A percentile compares a stretch with the other conserved stretches of the same genome.
Evolutionary conservation across 441 rosid species (phyloP).

Genomic region (Adansonia grandidieri): DNA sequence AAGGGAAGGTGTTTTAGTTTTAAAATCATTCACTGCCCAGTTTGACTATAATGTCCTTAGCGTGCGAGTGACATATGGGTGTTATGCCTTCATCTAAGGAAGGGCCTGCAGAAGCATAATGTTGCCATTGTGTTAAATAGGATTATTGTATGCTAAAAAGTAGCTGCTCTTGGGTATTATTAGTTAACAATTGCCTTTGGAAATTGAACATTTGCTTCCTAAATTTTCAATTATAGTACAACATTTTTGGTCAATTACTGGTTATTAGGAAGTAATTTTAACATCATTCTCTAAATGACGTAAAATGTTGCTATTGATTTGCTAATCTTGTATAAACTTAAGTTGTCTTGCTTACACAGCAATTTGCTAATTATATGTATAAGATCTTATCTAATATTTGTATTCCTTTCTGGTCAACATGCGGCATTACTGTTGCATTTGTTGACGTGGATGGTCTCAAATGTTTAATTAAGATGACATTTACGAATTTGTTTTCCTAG

Average conservation of each 20-base stretch:
- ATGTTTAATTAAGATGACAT: slow-evolving; percentile 4
- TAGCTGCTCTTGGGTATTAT: not conserved
- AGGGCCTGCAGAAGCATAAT: not conserved
- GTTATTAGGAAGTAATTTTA: not conserved
- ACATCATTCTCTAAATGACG: not conserved
- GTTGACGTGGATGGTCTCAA: not conserved
- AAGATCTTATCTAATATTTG: not conserved
- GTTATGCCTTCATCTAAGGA: no score
- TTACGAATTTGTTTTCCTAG: not conserved
- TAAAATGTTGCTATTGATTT: not conserved
- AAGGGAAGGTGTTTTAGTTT: not conserved
- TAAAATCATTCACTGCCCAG: not conserved
- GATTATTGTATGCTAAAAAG: not conserved
- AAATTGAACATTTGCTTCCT: not conserved
- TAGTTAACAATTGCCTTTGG: not conserved
- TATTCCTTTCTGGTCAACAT: not conserved
- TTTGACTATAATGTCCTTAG: not conserved
- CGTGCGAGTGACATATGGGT: not conserved
- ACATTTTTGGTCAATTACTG: not conserved
- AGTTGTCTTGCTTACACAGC: not conserved
- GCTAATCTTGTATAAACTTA: not conserved
- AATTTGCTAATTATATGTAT: not conserved
- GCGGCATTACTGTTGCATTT: not conserved
- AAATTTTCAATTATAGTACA: not conserved
- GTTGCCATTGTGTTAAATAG: slow-evolving; percentile 1